Conservation (phyloP, 2,329 filamentous ascomycete species). For the Botryosphaeria dothidea region DNA sequence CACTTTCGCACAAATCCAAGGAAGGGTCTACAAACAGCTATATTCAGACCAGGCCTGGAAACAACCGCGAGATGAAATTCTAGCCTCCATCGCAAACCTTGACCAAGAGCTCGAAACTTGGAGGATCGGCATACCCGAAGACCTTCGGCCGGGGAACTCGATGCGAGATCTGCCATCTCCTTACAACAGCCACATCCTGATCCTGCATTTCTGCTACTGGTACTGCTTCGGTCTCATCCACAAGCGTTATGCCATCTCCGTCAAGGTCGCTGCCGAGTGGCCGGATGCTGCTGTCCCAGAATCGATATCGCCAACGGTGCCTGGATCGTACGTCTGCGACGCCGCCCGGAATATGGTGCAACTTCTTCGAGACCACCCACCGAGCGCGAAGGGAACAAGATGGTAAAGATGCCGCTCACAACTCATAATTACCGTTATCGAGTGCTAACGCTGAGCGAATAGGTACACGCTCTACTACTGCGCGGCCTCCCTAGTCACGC, state of each 20-base stretch:
- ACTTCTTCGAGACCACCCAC: background rate
- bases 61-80: background rate
- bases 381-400: background rate
- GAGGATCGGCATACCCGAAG: background rate
- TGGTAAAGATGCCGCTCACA: too few species aligned
- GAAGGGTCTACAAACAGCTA: background rate
- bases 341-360: background rate
- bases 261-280: background rate
- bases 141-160: background rate
- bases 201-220: background rate
- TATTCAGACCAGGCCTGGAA: background rate
- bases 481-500: background rate
- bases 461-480: conserved; percentile 3
- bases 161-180: background rate
- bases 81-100: background rate
- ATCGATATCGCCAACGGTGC: background rate
- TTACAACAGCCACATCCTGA: background rate
- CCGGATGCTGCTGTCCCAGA: background rate
- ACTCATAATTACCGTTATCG: too few species aligned
- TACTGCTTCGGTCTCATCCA: background rate
- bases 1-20: background rate
- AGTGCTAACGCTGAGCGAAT: background rate
- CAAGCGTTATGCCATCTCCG: background rate
- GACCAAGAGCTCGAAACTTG: background rate
- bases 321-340: background rate